Evolutionary conservation across 306 rosid species (phyloP), one percentile per base, ranked within the genome.

Genomic region (Astragalus membranaceus): DNA sequence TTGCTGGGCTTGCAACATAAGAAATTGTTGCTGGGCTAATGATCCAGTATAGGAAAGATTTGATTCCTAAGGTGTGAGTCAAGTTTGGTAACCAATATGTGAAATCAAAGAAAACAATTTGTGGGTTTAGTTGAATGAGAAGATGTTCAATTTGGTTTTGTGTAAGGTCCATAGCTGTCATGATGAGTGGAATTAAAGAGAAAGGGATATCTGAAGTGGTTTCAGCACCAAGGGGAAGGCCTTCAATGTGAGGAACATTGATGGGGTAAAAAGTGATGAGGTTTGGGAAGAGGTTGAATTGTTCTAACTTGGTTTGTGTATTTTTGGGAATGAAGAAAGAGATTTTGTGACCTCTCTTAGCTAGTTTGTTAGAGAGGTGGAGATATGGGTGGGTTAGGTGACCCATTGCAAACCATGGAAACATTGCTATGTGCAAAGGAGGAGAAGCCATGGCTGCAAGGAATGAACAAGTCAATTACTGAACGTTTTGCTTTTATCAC

Each of bases 371-470:
- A 6, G 85, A 72, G 46, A 81, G 69, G 10, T 81, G 79, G 23
- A 81, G 75, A 60, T 11, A 72, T 37, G 81, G 79, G n/a, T n/a
- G n/a, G 12, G 51, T 71, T 26, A 71, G 16, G 68, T 76, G 81
- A 0, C 85, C 85, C 81, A 80, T 59, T 0, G 85, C 85, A 37
- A 80, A 76, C 81, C 75, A 80, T 23, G 85, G 85, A 41, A 50
- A 72, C 78, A 80, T 76, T 1, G 81, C 78, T 51, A 80, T 76
- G 52, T 80, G 85, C 20, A 80, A 0, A 8, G 66, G 0, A 35
- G 46, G 0, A 6, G 51, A 0, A 70, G 75, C 84, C 84, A 80
- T 80, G 32, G 51, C 7, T 29, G 6, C 30, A 26, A 26, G 30
- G 3, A 26, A 23, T 23, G 26, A 26, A 26, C 30, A 26, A 26